Evolutionary conservation across 2,329 filamentous ascomycete genomes (phyloP), one percentile per base, ranked within the genome.

Genomic region (Spiromastix sp.): DNA sequence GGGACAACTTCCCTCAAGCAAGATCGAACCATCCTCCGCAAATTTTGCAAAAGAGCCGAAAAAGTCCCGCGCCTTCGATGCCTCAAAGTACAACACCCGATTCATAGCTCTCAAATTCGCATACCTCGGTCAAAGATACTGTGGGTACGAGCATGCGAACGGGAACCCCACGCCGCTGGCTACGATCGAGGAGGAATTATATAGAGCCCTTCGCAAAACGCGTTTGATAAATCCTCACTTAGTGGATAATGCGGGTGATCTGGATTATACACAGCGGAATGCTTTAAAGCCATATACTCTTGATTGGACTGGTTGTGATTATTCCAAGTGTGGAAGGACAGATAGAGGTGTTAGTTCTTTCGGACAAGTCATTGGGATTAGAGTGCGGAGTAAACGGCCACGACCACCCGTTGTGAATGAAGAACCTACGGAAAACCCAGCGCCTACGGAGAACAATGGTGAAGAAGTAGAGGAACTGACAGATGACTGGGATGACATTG

Each of bases 311-410:
- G 79, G 79, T 5, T 87, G 78, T 57, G 83, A 93, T 42, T 98
- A 96, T 59, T 86, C 83, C 22, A 98, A 98, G 59, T 95, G 89
- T 52, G 91, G 91, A 2, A 72, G 91, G 43, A 98, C 91, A 12
- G 91, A 98, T 56, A 72, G 78, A 36, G 91, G 91, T 9, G 91
- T 98, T 22, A 95, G 86, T 59, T 87, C 91, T 3, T 98, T 98
- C 63, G 91, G 91, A 0, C 91, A 98, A 64, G 91, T 98, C 38
- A 77, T 98, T 51, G 82, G 79, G 1, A 63, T 98, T 26, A 67
- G 81, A 37, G 79, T 98, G 11, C 71, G 89, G 53, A 95, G 87
- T 59, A 82, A 81, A 48, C 67, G 73, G 45, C 85, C 85, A 1
- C 52, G 79, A 34, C 60, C 60, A 15, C 2, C 52, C 48, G 37